A percentile compares a stretch with the other conserved stretches of the same genome.
Conservation (phyloP, 768 basidiomycete species). For the Clitopilus hobsonii region DNA sequence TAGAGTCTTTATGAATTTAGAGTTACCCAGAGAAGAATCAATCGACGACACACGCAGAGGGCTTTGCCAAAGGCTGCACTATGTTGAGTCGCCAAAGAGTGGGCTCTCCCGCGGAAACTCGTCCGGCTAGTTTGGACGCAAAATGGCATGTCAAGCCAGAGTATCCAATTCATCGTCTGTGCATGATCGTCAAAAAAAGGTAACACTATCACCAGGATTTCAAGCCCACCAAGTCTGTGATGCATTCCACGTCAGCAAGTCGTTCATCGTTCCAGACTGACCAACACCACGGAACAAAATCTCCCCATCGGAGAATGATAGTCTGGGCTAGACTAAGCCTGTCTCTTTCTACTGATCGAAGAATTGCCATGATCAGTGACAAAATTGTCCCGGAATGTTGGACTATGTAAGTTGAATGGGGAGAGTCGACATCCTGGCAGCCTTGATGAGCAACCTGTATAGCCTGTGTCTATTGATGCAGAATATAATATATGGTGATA, state of each 20-base stretch:
- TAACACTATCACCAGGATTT: constrained; percentile 37
- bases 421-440: neutral
- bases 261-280: constrained; percentile 53
- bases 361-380: neutral
- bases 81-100: neutral
- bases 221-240: constrained; percentile 42
- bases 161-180: neutral
- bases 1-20: too few relatives aligned
- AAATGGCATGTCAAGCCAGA: neutral
- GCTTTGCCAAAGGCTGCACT: neutral
- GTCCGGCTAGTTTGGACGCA: neutral
- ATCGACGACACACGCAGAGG: too few relatives aligned
- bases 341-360: too few relatives aligned
- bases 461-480: neutral
- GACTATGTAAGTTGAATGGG: neutral
- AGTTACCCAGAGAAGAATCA: too few relatives aligned
- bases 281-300: constrained; percentile 63
- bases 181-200: constrained; percentile 41
- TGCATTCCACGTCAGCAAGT: constrained; percentile 40
- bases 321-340: too few relatives aligned
- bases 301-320: constrained; percentile 57
- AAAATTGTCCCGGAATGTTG: neutral
- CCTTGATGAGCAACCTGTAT: neutral
- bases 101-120: neutral
- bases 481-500: neutral